Conservation (phyloP, 495 filamentous ascomycete species). For the Neurospora sp. region DNA sequence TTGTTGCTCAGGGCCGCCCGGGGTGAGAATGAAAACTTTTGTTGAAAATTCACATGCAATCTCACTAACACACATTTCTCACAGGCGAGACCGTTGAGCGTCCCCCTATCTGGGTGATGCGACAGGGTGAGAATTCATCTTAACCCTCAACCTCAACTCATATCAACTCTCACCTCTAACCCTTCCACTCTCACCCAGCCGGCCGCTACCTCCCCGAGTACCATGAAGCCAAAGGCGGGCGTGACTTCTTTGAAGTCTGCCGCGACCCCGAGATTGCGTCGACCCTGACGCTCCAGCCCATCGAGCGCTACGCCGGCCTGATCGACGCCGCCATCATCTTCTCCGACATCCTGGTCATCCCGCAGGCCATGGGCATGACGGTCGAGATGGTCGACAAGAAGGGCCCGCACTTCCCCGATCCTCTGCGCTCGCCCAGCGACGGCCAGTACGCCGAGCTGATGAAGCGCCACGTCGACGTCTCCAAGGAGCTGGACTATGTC, state of each 20-base stretch:
- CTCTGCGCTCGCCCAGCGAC: constrained; percentile 65
- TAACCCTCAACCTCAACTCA: too few species aligned
- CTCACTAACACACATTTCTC: not conserved
- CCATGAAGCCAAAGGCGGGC: constrained; percentile 77
- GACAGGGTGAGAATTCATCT: constrained; percentile 58
- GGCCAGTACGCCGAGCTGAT: constrained; percentile 72
- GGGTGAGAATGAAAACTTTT: constrained; percentile 40
- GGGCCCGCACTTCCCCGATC: constrained; percentile 85
- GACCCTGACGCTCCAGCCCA: constrained; percentile 82
- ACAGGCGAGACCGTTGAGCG: constrained; percentile 84
- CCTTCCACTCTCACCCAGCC: constrained; percentile 39
- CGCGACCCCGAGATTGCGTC: constrained; percentile 86
- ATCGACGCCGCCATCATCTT: constrained; percentile 98
- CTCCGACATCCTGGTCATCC: constrained; percentile 95
- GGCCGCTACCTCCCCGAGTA: constrained; percentile 97
- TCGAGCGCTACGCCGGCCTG: constrained; percentile 80
- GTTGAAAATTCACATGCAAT: not conserved
- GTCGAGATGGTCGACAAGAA: constrained; percentile 97
- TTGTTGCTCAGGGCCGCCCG: constrained; percentile 77
- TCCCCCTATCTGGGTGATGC: constrained; percentile 97
- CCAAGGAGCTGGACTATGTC: constrained; percentile 78
- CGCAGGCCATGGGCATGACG: constrained; percentile 92
- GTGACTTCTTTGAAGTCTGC: constrained; percentile 97
- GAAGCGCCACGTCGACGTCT: constrained; percentile 68
- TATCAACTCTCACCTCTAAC: not conserved